Evolutionary conservation across 257 asterid genomes (phyloP), one percentile per base, ranked within the genome.

Genomic region (Jacaranda mimosifolia): DNA sequence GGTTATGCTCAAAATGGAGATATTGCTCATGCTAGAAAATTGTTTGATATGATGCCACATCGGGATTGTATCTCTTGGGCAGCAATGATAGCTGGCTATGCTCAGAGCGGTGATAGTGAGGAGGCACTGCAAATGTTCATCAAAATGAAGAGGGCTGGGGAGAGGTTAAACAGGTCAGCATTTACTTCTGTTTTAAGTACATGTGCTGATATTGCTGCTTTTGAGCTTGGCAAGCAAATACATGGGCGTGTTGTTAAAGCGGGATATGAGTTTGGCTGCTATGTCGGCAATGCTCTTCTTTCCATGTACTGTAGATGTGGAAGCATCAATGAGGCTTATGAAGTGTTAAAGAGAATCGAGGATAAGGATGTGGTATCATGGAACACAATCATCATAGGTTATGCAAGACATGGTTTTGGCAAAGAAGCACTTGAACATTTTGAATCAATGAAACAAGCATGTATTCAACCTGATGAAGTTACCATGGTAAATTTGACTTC

Each of bases 31-130:
- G 98, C 98, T 56, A 88, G 90, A 74, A 83, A 59, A 69, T 81
- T 95, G 78, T 95, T 95, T 60, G 83, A 86, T 74, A 85, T 81
- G 77, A 93, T 95, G 98, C 91, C 93, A 53, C 68, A 18, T 63
- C 90, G 91, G 59, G 97, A 94, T 86, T 91, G 94, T 86, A 89
- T 94, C 78, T 91, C 98, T 38, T 94, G 98, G 97, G 97, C 99
- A 9, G 97, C 99, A 51, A 95, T 95, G 75, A 93, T 93, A 73
- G 90, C 92, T 15, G 97, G 94, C 39, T 88, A 95, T 85, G 88
- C 87, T 79, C 99, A 93, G 83, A 79, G 87, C 70, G 94, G 93
- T 53, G 87, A 88, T 3, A 84, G 91, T 6, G 96, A 91, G 62
- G 89, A 83, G 66, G 97, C 96, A 26, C 74, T 95, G 13, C 80